Percentiles rank a stretch among this genome's conserved stretches.
Conservation (phyloP, 2,329 filamentous ascomycete genomes). For the Xylariomycetidae sp. region DNA sequence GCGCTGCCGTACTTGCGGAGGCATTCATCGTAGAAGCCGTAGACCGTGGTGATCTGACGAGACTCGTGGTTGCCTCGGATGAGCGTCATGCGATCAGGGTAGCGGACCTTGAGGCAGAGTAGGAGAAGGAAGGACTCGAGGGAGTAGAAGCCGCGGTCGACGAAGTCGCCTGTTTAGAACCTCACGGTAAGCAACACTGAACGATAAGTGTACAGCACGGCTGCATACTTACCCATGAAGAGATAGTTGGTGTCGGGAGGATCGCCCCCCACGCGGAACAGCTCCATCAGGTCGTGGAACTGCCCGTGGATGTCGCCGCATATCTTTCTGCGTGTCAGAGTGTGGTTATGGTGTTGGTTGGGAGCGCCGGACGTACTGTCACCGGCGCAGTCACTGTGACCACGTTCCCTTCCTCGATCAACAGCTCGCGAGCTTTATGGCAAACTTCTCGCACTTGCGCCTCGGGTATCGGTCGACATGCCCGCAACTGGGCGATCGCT, state of each 20-base stretch:
- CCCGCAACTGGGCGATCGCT: slow-evolving; percentile 90
- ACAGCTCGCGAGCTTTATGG: slow-evolving; percentile 90
- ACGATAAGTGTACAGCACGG: slow-evolving; percentile 8
- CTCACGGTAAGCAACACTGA: slow-evolving; percentile 9
- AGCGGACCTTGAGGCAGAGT: slow-evolving; percentile 92
- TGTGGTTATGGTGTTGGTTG: not conserved
- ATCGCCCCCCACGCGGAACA: slow-evolving; percentile 88
- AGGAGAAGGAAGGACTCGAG: slow-evolving; percentile 95
- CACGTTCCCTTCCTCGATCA: slow-evolving; percentile 97
- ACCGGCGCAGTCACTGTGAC: slow-evolving; percentile 92
- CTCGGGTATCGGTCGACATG: slow-evolving; percentile 94
- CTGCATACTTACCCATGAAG: slow-evolving; percentile 96
- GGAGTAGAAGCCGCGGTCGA: slow-evolving; percentile 96
- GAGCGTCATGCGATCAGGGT: slow-evolving; percentile 93
- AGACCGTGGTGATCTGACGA: slow-evolving; percentile 92
- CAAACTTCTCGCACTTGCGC: slow-evolving; percentile 92
- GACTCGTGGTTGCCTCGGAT: slow-evolving; percentile 96
- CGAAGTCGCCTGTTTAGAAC: slow-evolving; percentile 71
- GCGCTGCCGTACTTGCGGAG: slow-evolving; percentile 92
- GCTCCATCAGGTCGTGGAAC: slow-evolving; percentile 95
- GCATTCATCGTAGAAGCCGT: slow-evolving; percentile 98
- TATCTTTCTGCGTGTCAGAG: slow-evolving; percentile 48
- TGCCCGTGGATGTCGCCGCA: slow-evolving; percentile 96
- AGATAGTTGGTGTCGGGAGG: slow-evolving; percentile 95
- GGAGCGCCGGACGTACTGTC: slow-evolving; percentile 56